Conservation (phyloP, 768 basidiomycete species). For the Leccinum subtestaceum region DNA sequence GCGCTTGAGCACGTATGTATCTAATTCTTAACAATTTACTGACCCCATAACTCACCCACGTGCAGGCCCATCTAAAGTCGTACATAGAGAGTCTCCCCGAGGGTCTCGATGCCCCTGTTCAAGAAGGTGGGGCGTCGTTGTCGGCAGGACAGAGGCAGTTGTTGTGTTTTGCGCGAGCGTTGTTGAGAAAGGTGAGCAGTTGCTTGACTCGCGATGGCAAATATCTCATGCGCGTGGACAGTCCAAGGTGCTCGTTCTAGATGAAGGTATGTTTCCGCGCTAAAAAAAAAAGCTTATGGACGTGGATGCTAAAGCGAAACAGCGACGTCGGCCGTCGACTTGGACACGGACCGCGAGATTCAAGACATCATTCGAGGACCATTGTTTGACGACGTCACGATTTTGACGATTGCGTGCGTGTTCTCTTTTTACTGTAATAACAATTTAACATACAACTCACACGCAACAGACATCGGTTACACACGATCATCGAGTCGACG, state of each 20-base stretch:
- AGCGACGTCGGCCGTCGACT: slow-evolving; percentile 88
- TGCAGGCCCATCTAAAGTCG: slow-evolving; percentile 61
- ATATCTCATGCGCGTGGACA: slow-evolving; percentile 23
- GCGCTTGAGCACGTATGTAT: slow-evolving; percentile 64
- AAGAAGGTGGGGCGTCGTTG: slow-evolving; percentile 79
- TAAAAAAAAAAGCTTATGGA: neutral
- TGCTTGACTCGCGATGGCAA: neutral
- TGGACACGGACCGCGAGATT: slow-evolving; percentile 86
- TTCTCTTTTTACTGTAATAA: neutral
- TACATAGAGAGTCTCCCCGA: slow-evolving; percentile 65
- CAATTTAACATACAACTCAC: neutral
- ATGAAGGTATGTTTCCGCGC: slow-evolving; percentile 60
- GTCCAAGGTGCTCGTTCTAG: slow-evolving; percentile 88
- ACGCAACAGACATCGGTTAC: slow-evolving; percentile 61
- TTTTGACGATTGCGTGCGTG: slow-evolving; percentile 81
- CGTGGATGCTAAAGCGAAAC: neutral
- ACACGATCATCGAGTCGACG: slow-evolving; percentile 81
- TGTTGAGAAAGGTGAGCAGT: slow-evolving; percentile 62
- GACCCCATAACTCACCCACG: neutral
- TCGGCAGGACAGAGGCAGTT: slow-evolving; percentile 86
- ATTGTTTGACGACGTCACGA: slow-evolving; percentile 74
- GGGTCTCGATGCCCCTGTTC: slow-evolving; percentile 67
- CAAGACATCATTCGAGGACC: slow-evolving; percentile 84
- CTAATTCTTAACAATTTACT: too few relatives aligned
- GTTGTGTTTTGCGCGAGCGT: slow-evolving; percentile 83